Base-by-base conservation (phyloP, 371 early-diverging fungal species). In the Amoeboaphelidium protococcarum region DNA sequence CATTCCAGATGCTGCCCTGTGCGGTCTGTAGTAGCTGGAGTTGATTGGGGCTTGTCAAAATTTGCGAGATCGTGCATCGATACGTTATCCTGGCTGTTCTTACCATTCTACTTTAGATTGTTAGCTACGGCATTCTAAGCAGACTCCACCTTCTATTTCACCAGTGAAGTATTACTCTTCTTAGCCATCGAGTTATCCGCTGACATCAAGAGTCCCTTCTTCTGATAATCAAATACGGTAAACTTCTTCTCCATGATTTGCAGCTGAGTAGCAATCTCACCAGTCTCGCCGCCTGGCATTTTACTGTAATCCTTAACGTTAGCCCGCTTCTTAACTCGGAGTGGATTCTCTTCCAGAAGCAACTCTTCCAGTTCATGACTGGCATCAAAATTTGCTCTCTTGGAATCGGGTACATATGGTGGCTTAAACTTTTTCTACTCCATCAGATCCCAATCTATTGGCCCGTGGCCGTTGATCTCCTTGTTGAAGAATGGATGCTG, bases 291-390 rank as follows among this genome's bases (percentile, higher is more conserved):
- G 16, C 37, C 37, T 16, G 42, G 22, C 10, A 42, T 10, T 42
- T 19, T 42, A 21, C 20, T 42, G 6, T 42, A 13, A 21, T 22
- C 42, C 23, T n/a, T 26, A 20, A 31, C 37, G 3, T 31, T n/a
- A 31, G 26, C n/a, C 22, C 25, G 19, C 27, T 63, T 65, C 50
- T 59, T 58, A 26, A 54, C 62, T 41, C 57, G 63, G 25, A 90
- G 62, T 2, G 83, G 79, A 46, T 80, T 77, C 24, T 85, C 81
- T 53, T 89, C 91, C 25, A 86, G 62, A 26, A 89, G 56, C 26
- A 87, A 61, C 50, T 94, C 90, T 47, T 91, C 90, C 25, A 90
- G 58, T 50, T 91, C 92, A 59, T 83, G 80, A 2, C 84, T 82
- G 1, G 84, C 78, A 61, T 94, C 92, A 65, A 91, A 94, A 54